Evolutionary conservation across 768 basidiomycete genomes (phyloP).

Genomic region (Collybia sordida): DNA sequence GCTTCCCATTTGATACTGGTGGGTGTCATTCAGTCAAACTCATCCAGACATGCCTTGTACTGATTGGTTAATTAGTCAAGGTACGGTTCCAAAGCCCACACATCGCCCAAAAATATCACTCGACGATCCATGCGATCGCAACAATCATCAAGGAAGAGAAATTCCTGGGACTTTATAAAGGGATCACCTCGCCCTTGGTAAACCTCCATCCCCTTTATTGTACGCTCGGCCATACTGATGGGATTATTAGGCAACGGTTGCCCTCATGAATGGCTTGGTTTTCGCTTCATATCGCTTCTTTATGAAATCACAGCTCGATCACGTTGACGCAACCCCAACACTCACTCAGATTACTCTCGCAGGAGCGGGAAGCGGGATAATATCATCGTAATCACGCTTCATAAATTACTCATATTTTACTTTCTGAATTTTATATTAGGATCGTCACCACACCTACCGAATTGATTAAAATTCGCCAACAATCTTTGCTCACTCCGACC

Average conservation of each 20-base stretch:
- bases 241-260: slow-evolving; percentile 54
- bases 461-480: slow-evolving; percentile 85
- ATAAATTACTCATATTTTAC: slow-evolving; percentile 1
- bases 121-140: slow-evolving; percentile 61
- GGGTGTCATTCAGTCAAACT: slow-evolving; percentile 8
- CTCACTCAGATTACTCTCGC: slow-evolving; percentile 74
- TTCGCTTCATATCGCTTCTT: slow-evolving; percentile 85
- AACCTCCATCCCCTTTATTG: slow-evolving; percentile 17
- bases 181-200: slow-evolving; percentile 80
- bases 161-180: slow-evolving; percentile 69
- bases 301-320: slow-evolving; percentile 61
- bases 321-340: slow-evolving; percentile 49
- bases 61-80: slow-evolving; percentile 52
- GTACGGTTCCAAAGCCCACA: slow-evolving; percentile 74
- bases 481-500: slow-evolving; percentile 48
- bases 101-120: slow-evolving; percentile 55
- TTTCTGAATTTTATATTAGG: slow-evolving; percentile 30
- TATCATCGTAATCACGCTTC: slow-evolving; percentile 63
- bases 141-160: slow-evolving; percentile 74
- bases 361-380: slow-evolving; percentile 76
- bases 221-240: background rate
- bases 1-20: slow-evolving; percentile 80
- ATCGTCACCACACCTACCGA: slow-evolving; percentile 83
- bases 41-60: background rate
- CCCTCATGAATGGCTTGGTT: slow-evolving; percentile 81